Evolutionary conservation across 2,329 filamentous ascomycete species (phyloP).

Genomic region (Cylindrodendrum hubeiense): DNA sequence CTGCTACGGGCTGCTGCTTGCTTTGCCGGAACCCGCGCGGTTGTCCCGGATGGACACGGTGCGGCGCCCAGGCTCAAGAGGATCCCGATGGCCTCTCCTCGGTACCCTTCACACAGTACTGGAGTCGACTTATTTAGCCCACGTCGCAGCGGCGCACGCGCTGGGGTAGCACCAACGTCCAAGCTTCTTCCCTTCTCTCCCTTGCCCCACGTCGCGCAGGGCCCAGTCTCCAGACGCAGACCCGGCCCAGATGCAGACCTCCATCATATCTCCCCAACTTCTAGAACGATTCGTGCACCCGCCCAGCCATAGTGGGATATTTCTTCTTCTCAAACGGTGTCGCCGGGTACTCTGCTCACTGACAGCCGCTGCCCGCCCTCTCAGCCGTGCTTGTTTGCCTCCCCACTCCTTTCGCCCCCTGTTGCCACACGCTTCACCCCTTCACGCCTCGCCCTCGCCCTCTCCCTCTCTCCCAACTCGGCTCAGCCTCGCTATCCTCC

Average conservation of each 20-base stretch:
- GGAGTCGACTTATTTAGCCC: background rate
- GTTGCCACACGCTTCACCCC: slow-evolving; percentile 5
- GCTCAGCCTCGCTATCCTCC: slow-evolving; percentile 10
- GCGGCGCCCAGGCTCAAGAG: slow-evolving; percentile 13
- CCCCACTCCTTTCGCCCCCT: slow-evolving; percentile 23
- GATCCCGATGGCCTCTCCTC: background rate
- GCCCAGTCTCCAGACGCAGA: background rate
- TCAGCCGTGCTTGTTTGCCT: slow-evolving; percentile 18
- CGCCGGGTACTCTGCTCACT: slow-evolving; percentile 20
- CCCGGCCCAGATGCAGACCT: slow-evolving; percentile 19
- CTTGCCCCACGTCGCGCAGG: slow-evolving; percentile 37
- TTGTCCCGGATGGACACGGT: slow-evolving; percentile 29
- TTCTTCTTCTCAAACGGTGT: slow-evolving; percentile 22
- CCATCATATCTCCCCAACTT: slow-evolving; percentile 25
- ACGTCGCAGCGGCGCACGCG: slow-evolving; percentile 10
- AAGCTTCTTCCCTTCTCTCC: slow-evolving; percentile 38
- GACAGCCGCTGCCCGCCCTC: slow-evolving; percentile 12
- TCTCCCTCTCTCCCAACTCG: background rate
- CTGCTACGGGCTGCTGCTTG: background rate
- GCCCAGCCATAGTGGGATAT: slow-evolving; percentile 11
- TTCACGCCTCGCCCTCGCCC: background rate
- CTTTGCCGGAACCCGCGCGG: slow-evolving; percentile 7
- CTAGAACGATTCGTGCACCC: slow-evolving; percentile 38
- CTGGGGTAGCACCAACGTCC: slow-evolving; percentile 37
- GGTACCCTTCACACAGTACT: background rate